Conservation (phyloP, 2,329 filamentous ascomycete species). For the Hypomyces rosellus region DNA sequence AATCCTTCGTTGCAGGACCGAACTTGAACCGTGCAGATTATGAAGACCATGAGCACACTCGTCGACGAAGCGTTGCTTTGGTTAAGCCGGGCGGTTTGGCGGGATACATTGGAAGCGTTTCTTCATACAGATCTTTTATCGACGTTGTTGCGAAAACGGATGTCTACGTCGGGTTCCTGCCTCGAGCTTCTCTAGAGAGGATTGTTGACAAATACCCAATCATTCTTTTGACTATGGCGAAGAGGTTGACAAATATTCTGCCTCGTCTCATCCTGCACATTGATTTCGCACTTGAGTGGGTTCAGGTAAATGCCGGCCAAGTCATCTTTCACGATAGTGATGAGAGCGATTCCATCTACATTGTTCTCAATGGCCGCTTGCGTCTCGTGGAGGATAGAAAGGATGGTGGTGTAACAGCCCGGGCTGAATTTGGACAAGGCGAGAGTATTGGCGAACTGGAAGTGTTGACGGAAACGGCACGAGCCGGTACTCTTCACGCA, state of each 20-base stretch:
- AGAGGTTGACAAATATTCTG: conserved; percentile 81
- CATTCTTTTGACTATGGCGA: conserved; percentile 90
- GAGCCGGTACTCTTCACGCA: conserved; percentile 88
- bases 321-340: conserved; percentile 91
- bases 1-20: conserved; percentile 13
- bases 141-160: conserved; percentile 97
- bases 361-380: conserved; percentile 89
- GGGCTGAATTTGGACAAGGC: conserved; percentile 91
- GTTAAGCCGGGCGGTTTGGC: conserved; percentile 93
- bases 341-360: conserved; percentile 96
- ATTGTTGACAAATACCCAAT: conserved; percentile 92
- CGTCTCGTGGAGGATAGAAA: conserved; percentile 76
- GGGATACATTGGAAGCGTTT: conserved; percentile 90
- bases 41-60: conserved; percentile 35
- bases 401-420: conserved; percentile 75
- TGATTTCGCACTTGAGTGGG: conserved; percentile 97
- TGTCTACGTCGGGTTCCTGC: conserved; percentile 94
- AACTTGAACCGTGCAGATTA: background rate
- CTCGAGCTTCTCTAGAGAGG: conserved; percentile 75
- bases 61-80: conserved; percentile 69
- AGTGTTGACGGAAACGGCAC: conserved; percentile 86
- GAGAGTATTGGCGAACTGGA: conserved; percentile 97
- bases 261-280: conserved; percentile 91
- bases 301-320: conserved; percentile 91
- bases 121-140: conserved; percentile 91